A percentile compares a stretch with the other conserved stretches of the same genome.
Conservation (phyloP, 2,329 filamentous ascomycete genomes). For the Lasiodiplodia sp. region DNA sequence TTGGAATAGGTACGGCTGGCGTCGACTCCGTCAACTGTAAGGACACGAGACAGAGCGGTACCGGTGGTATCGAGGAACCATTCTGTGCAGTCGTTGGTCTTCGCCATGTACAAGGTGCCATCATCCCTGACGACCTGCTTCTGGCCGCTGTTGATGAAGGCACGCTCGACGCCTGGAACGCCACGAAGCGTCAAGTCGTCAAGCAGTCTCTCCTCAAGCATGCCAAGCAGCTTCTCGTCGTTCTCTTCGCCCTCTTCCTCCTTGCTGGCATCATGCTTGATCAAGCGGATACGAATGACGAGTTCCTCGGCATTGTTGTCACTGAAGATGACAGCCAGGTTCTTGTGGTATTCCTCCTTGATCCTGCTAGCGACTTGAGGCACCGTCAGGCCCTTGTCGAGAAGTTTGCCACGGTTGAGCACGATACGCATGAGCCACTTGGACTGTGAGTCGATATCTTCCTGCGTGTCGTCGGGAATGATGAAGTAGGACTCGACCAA, state of each 20-base stretch:
- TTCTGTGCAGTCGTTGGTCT: conserved; percentile 78
- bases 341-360: conserved; percentile 84
- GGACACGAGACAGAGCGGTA: conserved; percentile 82
- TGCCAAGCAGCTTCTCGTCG: conserved; percentile 80
- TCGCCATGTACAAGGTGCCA: conserved; percentile 69
- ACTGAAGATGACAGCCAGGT: conserved; percentile 93
- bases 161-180: conserved; percentile 85
- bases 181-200: conserved; percentile 91
- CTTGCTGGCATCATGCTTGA: conserved; percentile 63
- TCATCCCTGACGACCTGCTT: conserved; percentile 67
- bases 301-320: conserved; percentile 97
- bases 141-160: conserved; percentile 75
- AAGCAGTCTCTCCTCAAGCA: conserved; percentile 84
- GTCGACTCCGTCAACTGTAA: conserved; percentile 89
- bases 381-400: conserved; percentile 92
- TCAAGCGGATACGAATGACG: conserved; percentile 89
- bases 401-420: conserved; percentile 89
- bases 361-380: conserved; percentile 90
- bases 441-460: conserved; percentile 72
- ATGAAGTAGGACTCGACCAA: conserved; percentile 98
- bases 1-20: conserved; percentile 88
- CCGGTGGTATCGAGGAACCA: conserved; percentile 97
- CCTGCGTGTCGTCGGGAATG: conserved; percentile 82
- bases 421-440: conserved; percentile 95
- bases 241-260: conserved; percentile 81